Evolutionary conservation across 2,329 filamentous ascomycete genomes (phyloP).

Genomic region (Botrytis porri): DNA sequence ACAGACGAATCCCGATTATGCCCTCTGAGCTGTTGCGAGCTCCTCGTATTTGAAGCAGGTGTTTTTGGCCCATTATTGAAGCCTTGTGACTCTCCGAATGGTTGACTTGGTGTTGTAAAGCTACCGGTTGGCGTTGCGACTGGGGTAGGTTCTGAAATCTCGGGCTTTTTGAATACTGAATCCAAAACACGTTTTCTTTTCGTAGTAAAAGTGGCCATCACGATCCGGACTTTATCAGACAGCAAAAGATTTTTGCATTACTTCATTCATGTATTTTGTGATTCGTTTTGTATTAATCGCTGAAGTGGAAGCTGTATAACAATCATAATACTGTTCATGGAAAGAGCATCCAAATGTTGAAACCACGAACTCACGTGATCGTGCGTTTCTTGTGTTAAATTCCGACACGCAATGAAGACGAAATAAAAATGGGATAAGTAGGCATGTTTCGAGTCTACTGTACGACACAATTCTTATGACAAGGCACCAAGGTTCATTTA

Average conservation of each 20-base stretch:
- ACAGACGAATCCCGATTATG: not conserved
- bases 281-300: not conserved
- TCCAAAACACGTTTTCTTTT: conserved; percentile 36
- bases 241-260: not conserved
- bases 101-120: conserved; percentile 31
- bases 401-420: not conserved
- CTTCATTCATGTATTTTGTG: not conserved
- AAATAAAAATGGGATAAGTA: not conserved
- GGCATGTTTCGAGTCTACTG: not conserved
- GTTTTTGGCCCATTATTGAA: conserved; percentile 5
- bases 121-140: conserved; percentile 30
- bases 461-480: not conserved
- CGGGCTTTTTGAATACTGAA: conserved; percentile 34
- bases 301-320: not conserved
- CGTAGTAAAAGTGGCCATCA: conserved; percentile 19
- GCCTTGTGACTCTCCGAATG: conserved; percentile 28
- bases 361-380: not conserved
- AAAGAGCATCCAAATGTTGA: conserved; percentile 6
- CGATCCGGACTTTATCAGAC: not conserved
- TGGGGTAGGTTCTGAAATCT: conserved; percentile 35
- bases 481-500: not conserved
- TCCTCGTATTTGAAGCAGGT: conserved; percentile 10
- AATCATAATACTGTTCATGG: not conserved
- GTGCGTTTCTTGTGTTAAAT: not conserved
- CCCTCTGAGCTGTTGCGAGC: not conserved